A percentile compares a stretch with the other conserved stretches of the same genome.
These are phyloP conservation scores for Drosera capensis DNA, from an alignment of 148 eudicot genomes.

Conservation along the genomic window DNA sequence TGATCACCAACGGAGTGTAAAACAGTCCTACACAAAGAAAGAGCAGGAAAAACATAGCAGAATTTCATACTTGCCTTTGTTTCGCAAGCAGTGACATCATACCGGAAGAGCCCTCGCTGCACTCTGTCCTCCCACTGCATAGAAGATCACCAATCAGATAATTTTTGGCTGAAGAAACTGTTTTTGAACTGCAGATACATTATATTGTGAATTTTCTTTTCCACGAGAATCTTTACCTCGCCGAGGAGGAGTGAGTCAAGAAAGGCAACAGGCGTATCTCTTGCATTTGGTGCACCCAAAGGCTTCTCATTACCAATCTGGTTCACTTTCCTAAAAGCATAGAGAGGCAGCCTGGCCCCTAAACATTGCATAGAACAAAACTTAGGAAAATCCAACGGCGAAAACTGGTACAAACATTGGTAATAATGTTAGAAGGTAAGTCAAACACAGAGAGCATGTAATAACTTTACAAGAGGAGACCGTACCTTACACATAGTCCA, in stretches of 20 bases:
- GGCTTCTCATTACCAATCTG: constrained; percentile 25
- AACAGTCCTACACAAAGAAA: background rate
- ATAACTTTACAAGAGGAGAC: no score
- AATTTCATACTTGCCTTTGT: no score
- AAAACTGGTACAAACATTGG: background rate
- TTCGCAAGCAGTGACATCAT: constrained; percentile 95
- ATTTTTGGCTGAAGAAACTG: no score
- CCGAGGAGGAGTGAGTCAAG: constrained; percentile 85
- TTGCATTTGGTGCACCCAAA: constrained; percentile 17
- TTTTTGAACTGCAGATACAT: no score
- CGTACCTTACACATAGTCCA: no score
- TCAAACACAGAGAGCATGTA: no score
- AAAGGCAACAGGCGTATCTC: constrained; percentile 67
- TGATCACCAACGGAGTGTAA: background rate
- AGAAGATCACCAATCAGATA: constrained; percentile 1
- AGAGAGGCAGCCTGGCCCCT: constrained; percentile 71
- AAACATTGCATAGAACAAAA: constrained; percentile 2
- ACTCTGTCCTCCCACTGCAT: constrained; percentile 88
- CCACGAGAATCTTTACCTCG: constrained; percentile 36
- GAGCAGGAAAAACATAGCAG: constrained; percentile 3
- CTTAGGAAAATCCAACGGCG: background rate
- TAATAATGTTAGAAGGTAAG: no score
- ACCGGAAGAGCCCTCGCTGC: constrained; percentile 89
- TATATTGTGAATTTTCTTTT: background rate
- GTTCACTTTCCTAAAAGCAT: constrained; percentile 46